Evolutionary conservation across 768 basidiomycete species (phyloP).

Genomic region (Lentinula aciculospora): DNA sequence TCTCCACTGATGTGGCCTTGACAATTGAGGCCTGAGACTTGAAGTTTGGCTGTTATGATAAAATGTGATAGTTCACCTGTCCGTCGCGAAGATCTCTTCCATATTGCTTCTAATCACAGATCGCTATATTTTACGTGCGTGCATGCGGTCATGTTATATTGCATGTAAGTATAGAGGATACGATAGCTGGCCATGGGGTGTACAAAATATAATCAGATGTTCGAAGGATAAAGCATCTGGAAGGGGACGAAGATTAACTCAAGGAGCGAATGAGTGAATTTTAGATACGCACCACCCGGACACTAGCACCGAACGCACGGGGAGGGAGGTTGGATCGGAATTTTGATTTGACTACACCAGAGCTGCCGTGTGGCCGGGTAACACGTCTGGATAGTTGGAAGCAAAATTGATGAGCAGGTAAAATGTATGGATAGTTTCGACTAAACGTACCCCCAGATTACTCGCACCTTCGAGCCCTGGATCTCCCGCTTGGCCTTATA

Average conservation of each 20-base stretch:
- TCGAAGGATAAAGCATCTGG: conserved; percentile 92
- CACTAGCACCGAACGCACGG: conserved; percentile 86
- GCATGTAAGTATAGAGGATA: conserved; percentile 34
- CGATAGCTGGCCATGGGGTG: conserved; percentile 26
- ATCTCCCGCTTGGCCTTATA: conserved; percentile 96
- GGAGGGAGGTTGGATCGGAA: conserved; percentile 95
- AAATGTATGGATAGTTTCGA: neutral
- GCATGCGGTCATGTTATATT: conserved; percentile 35
- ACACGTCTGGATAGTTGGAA: conserved; percentile 55
- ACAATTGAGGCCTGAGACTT: too few relatives aligned
- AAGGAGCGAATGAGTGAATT: neutral
- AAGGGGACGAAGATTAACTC: conserved; percentile 1
- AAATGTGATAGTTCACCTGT: neutral
- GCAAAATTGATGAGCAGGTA: neutral
- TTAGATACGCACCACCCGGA: conserved; percentile 70
- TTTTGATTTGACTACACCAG: conserved; percentile 95
- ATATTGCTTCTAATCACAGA: neutral
- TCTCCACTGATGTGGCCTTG: too few relatives aligned
- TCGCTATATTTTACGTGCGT: neutral
- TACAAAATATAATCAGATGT: conserved; percentile 49
- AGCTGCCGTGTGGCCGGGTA: conserved; percentile 90
- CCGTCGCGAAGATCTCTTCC: neutral
- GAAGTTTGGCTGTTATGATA: too few relatives aligned
- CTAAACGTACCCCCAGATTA: conserved; percentile 94
- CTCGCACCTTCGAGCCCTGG: conserved; percentile 91